Conservation (phyloP, 768 basidiomycete species). For the Trametes cubensis region DNA sequence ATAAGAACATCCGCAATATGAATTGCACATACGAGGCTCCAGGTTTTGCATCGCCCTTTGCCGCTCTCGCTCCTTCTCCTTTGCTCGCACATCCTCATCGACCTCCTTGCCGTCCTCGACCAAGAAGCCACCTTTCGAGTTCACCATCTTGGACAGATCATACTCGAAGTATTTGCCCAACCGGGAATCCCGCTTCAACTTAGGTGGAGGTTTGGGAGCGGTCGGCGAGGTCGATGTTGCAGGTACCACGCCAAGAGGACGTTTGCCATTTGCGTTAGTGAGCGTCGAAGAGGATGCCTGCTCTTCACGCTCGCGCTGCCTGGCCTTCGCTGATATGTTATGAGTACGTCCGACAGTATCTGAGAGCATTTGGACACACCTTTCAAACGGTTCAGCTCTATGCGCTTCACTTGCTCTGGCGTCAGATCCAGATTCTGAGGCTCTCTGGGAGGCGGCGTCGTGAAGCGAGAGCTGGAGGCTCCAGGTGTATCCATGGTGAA, state of each 20-base stretch:
- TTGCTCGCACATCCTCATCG: conserved; percentile 72
- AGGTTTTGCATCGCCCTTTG: conserved; percentile 73
- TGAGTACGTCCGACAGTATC: conserved; percentile 3
- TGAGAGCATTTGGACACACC: conserved; percentile 43
- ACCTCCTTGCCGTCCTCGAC: conserved; percentile 85
- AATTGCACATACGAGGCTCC: conserved; percentile 64
- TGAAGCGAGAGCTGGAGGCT: conserved; percentile 16
- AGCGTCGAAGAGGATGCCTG: conserved; percentile 50
- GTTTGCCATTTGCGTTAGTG: conserved; percentile 72
- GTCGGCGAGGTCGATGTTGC: conserved; percentile 67
- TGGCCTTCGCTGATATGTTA: conserved; percentile 63
- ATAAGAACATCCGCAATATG: not conserved
- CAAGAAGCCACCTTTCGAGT: conserved; percentile 94
- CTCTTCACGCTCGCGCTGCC: conserved; percentile 67
- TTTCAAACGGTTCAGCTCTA: conserved; percentile 80
- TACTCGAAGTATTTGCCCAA: conserved; percentile 96
- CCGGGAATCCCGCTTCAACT: conserved; percentile 72
- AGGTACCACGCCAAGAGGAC: conserved; percentile 61
- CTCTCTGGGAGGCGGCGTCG: conserved; percentile 44
- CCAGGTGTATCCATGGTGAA: conserved; percentile 3
- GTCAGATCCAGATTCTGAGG: conserved; percentile 41
- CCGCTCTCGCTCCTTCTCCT: conserved; percentile 81
- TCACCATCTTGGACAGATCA: conserved; percentile 95
- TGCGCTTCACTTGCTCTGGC: conserved; percentile 68
- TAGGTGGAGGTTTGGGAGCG: conserved; percentile 49